Evolutionary conservation across 129 eudicot species (phyloP).

Genomic region (carrot (Daucus carota)): DH1_v3.0 NC_030389.2:7790001-7790500

Average conservation of each 20-base stretch:
- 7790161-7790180: not conserved
- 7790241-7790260: too few species aligned
- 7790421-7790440: not conserved
- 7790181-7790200: not conserved
- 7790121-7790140: not conserved
- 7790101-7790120: not conserved
- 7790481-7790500: not conserved
- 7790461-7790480: not conserved
- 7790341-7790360: conserved; percentile 97
- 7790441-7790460: too few species aligned
- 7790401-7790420: not conserved
- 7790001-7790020: not conserved
- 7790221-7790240: not conserved
- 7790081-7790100: not conserved
- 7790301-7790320: conserved; percentile 84
- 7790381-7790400: conserved; percentile 99
- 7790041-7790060: not conserved
- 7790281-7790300: conserved; percentile 66
- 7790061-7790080: too few species aligned
- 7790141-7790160: not conserved
- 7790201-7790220: too few species aligned
- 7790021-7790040: not conserved
- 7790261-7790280: conserved; percentile 6
- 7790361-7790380: conserved; percentile 91
- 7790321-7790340: conserved; percentile 83